phyloP scores from a whole-genome alignment of 225 moss, liverwort and hornwort species.

The Anthoceros angustus region DNA sequence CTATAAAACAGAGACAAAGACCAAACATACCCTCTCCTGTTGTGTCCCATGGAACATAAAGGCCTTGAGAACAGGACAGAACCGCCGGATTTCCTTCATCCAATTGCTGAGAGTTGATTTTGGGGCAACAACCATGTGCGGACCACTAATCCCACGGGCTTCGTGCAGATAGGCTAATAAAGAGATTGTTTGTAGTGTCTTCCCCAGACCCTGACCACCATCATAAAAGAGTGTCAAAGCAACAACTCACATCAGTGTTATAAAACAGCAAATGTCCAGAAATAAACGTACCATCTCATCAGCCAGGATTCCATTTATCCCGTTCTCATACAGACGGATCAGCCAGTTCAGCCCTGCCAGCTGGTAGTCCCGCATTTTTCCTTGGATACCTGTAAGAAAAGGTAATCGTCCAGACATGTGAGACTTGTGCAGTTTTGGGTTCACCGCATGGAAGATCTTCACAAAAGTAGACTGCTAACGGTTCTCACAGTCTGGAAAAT shows the following conservation, averaged over 20 bases:
- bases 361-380: conserved; percentile 98
- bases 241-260: background rate
- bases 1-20: background rate
- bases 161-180: conserved; percentile 82
- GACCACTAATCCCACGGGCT: conserved; percentile 79
- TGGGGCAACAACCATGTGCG: conserved; percentile 99
- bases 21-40: conserved; percentile 49
- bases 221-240: background rate
- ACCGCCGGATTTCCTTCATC: conserved; percentile 97
- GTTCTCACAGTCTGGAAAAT: background rate
- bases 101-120: conserved; percentile 95
- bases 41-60: conserved; percentile 97
- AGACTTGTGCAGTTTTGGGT: background rate
- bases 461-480: background rate
- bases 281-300: conserved; percentile 64
- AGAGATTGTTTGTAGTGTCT: conserved; percentile 93
- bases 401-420: background rate
- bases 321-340: conserved; percentile 95
- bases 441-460: background rate
- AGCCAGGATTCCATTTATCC: conserved; percentile 93
- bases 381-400: conserved; percentile 43
- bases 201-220: conserved; percentile 54
- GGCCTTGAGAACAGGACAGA: conserved; percentile 69
- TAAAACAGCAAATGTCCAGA: background rate
- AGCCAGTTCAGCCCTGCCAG: conserved; percentile 98